A percentile compares a stretch with the other conserved stretches of the same genome.
Conservation (phyloP, 2,329 filamentous ascomycete genomes). For the Colletotrichum musicola region DNA sequence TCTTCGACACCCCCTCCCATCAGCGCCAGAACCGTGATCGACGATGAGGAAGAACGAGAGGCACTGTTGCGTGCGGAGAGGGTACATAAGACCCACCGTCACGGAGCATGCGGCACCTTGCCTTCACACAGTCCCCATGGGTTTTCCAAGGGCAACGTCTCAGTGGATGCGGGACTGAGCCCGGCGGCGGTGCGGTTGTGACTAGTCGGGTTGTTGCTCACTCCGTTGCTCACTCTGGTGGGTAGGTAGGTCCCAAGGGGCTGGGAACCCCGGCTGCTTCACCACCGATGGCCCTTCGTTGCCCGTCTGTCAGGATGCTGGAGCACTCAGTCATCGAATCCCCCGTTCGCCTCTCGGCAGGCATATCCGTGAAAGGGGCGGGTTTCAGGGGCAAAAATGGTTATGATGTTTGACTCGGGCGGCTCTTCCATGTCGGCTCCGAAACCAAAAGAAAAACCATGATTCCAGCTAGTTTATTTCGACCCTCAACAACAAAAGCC, state of each 20-base stretch:
- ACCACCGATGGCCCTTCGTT: not conserved
- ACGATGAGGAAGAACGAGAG: not conserved
- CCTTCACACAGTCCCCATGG: not conserved
- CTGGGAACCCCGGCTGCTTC: conserved; percentile 12
- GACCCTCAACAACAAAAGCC: too few relatives aligned
- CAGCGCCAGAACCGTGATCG: not conserved
- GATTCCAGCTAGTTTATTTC: too few relatives aligned
- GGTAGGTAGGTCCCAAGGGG: conserved; percentile 4
- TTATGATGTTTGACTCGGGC: too few relatives aligned
- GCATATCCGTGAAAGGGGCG: too few relatives aligned
- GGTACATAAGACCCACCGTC: not conserved
- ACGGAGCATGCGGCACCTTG: not conserved
- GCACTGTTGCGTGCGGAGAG: not conserved
- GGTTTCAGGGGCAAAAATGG: too few relatives aligned
- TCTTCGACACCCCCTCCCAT: not conserved
- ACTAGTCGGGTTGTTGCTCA: not conserved
- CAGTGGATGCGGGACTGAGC: not conserved
- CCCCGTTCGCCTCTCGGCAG: too few relatives aligned
- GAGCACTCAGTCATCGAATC: too few relatives aligned
- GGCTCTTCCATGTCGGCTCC: too few relatives aligned
- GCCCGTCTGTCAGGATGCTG: too few relatives aligned
- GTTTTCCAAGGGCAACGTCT: not conserved
- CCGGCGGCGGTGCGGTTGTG: not conserved
- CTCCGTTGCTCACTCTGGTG: not conserved
- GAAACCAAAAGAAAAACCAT: too few relatives aligned